Conservation (phyloP, 768 basidiomycete species). For the Boletus fagicola region DNA sequence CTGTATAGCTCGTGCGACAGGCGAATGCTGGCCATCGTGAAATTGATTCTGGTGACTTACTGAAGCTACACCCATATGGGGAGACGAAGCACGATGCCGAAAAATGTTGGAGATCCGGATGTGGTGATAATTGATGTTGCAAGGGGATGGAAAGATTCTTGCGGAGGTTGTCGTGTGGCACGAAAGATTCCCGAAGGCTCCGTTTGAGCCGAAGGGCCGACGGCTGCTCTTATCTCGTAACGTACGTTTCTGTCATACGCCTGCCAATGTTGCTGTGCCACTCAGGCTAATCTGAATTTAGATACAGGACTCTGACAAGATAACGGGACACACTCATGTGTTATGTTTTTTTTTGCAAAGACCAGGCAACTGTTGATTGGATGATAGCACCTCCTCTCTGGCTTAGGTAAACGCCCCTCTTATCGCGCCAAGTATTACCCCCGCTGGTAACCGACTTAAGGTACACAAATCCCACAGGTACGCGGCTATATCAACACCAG, state of each 20-base stretch:
- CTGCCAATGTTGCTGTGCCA: constrained; percentile 10
- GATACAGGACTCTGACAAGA: constrained; percentile 15
- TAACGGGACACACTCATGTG: constrained; percentile 1
- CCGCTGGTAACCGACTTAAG: constrained; percentile 3
- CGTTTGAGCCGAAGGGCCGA: neutral
- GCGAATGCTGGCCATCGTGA: neutral
- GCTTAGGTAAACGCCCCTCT: constrained; percentile 20
- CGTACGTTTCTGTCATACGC: constrained; percentile 1
- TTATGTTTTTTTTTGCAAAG: neutral
- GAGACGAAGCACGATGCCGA: neutral
- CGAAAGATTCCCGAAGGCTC: neutral
- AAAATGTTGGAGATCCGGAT: neutral
- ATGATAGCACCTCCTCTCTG: constrained; percentile 19
- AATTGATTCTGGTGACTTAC: neutral
- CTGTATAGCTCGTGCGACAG: neutral
- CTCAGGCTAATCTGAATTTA: too few relatives aligned
- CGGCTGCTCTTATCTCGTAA: constrained; percentile 15
- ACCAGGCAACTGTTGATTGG: constrained; percentile 17
- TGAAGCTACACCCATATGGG: neutral
- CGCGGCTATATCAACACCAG: constrained; percentile 21
- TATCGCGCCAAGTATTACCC: constrained; percentile 18
- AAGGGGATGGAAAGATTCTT: too few relatives aligned
- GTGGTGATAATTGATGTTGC: neutral
- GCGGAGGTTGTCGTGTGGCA: neutral
- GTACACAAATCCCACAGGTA: constrained; percentile 21